Base-by-base conservation (phyloP, 768 basidiomycete species). In the Vararia minispora region DNA sequence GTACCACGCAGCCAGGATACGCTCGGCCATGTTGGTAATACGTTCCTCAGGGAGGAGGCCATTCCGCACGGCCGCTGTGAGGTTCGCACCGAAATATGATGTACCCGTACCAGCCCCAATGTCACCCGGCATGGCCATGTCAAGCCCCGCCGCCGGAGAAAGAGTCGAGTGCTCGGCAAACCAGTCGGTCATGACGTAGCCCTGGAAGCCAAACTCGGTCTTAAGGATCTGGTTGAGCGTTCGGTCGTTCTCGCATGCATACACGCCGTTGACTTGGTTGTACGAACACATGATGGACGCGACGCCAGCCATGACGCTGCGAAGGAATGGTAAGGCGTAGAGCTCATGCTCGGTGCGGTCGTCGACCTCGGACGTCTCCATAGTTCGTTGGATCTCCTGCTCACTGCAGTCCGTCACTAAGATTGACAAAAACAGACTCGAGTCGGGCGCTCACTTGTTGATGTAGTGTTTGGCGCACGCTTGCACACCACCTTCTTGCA, bases 401-500 rank as follows among this genome's bases (percentile, higher is more conserved):
- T 83, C 80, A 50, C 77, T 82, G 40, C 31, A 8, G n/a, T 13
- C 11, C 1, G 17, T 26, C 5, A 6, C 12, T 25, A 31, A 3
- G 12, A 24, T 42, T 13, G 28, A 22, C 10, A 14, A 0, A n/a
- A 13, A 24, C 18, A 28, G 12, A 20, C 4, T 2, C 2, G 3
- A 8, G 31, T 26, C n/a, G 8, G 13, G 23, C 3, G 62, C 72
- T 25, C 39, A 81, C 79, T 84, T 84, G 58, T 78, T 75, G 45
- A 88, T 68, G 35, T 69, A 73, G 56, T 91, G 88, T 57, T 91
- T 91, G 9, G 85, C 86, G 42, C 81, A 86, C 0, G 88, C 86
- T 52, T 88, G 84, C 0, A 90, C 82, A 27, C 90, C 90, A 7
- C 60, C 69, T 17, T 62, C 50, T 52, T 95, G 90, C 61, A 92